A percentile compares a stretch with the other conserved stretches of the same genome.
Evolutionary conservation across 2,329 filamentous ascomycete species (phyloP).

Genomic region (Blastomyces silverae): DNA sequence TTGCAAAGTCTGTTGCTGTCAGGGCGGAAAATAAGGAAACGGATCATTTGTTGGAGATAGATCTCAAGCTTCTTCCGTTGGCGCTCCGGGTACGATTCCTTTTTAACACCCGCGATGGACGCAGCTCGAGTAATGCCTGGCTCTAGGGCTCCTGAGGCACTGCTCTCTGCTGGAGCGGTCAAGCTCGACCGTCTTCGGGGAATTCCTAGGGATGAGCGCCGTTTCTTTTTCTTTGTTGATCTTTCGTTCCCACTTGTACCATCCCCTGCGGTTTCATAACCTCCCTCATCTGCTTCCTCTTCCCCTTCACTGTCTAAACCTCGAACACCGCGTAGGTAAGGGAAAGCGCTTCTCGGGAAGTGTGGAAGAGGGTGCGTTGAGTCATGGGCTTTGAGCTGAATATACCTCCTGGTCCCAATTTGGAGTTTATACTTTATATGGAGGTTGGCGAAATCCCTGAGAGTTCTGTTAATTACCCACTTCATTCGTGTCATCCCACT

Average conservation of each 20-base stretch:
- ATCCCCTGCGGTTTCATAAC: conserved; percentile 50
- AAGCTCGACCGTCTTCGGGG: conserved; percentile 54
- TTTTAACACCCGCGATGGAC: conserved; percentile 37
- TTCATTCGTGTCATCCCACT: conserved; percentile 94
- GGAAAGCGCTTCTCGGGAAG: conserved; percentile 83
- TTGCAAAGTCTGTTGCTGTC: conserved; percentile 95
- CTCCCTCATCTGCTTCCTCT: conserved; percentile 50
- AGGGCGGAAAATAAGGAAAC: conserved; percentile 91
- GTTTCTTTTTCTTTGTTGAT: conserved; percentile 46
- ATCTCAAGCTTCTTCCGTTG: conserved; percentile 80
- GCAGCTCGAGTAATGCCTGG: conserved; percentile 35
- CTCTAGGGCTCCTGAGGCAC: conserved; percentile 31
- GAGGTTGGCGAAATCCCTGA: conserved; percentile 84
- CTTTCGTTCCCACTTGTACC: conserved; percentile 64
- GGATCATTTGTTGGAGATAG: conserved; percentile 88
- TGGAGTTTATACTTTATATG: conserved; percentile 91
- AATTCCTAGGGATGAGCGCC: conserved; percentile 51
- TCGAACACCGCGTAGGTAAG: conserved; percentile 75
- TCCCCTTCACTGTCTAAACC: conserved; percentile 77
- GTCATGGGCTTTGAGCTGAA: conserved; percentile 62
- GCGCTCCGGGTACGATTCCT: conserved; percentile 63
- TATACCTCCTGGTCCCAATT: conserved; percentile 73
- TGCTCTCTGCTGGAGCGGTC: conserved; percentile 36
- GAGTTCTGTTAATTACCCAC: conserved; percentile 82
- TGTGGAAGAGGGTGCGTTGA: conserved; percentile 72